A percentile compares a stretch with the other conserved stretches of the same genome.
Evolutionary conservation across 768 basidiomycete species (phyloP).

Genomic region (Vararia minispora): DNA sequence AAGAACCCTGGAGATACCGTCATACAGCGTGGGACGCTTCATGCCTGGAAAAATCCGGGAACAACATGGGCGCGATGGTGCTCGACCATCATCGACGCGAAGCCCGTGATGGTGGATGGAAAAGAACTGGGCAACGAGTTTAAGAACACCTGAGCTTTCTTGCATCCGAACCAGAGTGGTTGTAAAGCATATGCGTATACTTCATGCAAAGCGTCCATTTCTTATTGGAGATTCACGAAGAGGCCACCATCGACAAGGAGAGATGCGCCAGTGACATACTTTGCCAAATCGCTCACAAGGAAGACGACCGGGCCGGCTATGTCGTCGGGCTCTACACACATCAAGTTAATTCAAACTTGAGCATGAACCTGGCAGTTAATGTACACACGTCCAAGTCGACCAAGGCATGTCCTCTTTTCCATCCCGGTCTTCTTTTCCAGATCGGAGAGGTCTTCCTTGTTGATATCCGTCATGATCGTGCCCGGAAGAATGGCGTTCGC

Average conservation of each 20-base stretch:
- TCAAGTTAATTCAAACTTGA: not conserved
- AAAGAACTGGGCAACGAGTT: conserved; percentile 22
- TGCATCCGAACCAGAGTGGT: too few relatives aligned
- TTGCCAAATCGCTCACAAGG: conserved; percentile 58
- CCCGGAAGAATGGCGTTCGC: conserved; percentile 67
- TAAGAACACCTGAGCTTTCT: too few relatives aligned
- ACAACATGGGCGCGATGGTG: conserved; percentile 40
- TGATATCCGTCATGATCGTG: conserved; percentile 69
- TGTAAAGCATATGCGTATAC: not conserved
- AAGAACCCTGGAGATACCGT: conserved; percentile 46
- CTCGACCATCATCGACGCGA: conserved; percentile 40
- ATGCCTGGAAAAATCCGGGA: conserved; percentile 52
- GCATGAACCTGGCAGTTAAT: not conserved
- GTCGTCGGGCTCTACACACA: conserved; percentile 43
- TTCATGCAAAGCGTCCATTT: not conserved
- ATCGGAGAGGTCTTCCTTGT: conserved; percentile 62
- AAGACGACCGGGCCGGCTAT: conserved; percentile 69
- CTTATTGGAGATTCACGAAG: conserved; percentile 62
- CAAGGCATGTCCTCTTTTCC: conserved; percentile 52
- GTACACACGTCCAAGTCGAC: conserved; percentile 47
- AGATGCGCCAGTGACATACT: conserved; percentile 57
- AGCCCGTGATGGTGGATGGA: conserved; percentile 38
- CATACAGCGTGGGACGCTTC: conserved; percentile 46
- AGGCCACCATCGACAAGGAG: conserved; percentile 64
- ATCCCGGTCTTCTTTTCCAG: conserved; percentile 47